Base-by-base conservation (phyloP, 1,284 basidiomycete genomes). In the Schizophyllum commune region DNA sequence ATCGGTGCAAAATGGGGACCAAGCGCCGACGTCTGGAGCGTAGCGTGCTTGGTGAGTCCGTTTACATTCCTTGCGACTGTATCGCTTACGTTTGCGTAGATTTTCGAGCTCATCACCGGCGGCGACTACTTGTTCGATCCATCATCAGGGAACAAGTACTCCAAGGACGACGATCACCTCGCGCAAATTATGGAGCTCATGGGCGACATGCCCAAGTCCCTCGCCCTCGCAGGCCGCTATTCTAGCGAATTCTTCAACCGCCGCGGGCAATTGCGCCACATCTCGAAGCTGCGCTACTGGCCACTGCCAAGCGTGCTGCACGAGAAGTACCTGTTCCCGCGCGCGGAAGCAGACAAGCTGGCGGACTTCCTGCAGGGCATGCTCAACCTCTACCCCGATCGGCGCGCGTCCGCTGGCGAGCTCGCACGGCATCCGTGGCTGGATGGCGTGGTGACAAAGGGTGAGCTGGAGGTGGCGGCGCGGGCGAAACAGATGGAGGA, bases 101-200 rank as follows among this genome's bases (percentile, higher is more conserved):
- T 89, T 63, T 92, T 92, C 68, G 90, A 92, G 71, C 79, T 92
- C 55, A 79, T 92, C 64, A 91, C 89, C 0, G 88, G 83, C 52
- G 85, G 89, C 27, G 88, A 91, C 71, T 91, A 91, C 72, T 75
- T 92, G 56, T 91, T 92, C 68, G 89, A 92, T 68, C 84, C 82
- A 0, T 47, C 39, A 11, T 47, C 61, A 13, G 65, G 62, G 32
- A 62, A 62, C 22, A 65, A 61, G 53, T 65, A 65, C 32, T 62
- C 65, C 6, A 65, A 65, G 74, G 93, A 95, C 72, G 92, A 95
- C 73, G 93, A 96, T 71, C 92, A 95, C 70, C 87, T 95, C 61
- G 93, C 93, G 5, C 92, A 96, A 75, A 89, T 95, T 66, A 90
- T 94, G 73, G 92, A 96, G 75, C 80, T 96, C 27, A 76, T 94